Conservation (phyloP, 2,329 filamentous ascomycete genomes). For the Polytolypa hystricis region DNA sequence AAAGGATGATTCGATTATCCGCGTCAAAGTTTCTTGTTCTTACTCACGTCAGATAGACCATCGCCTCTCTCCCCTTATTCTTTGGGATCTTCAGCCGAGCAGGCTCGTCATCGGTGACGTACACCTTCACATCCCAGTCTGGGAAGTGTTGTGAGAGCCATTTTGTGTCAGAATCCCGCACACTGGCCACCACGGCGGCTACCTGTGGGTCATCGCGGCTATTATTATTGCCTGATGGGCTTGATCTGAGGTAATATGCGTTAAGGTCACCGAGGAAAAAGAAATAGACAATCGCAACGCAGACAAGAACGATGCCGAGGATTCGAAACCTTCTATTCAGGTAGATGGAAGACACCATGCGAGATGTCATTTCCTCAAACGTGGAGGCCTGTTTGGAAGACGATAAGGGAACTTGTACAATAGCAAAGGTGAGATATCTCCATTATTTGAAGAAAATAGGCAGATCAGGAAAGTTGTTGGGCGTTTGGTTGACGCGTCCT, state of each 20-base stretch:
- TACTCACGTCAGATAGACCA: constrained; percentile 37
- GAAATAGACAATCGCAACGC: neutral
- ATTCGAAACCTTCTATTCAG: neutral
- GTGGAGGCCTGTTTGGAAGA: too few relatives aligned
- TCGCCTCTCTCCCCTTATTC: constrained; percentile 43
- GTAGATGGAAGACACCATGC: neutral
- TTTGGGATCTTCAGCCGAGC: constrained; percentile 11
- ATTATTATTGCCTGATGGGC: neutral
- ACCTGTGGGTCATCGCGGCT: constrained; percentile 1
- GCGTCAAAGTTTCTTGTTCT: neutral
- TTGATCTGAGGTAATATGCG: neutral
- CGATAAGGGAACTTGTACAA: too few relatives aligned
- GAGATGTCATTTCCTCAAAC: too few relatives aligned
- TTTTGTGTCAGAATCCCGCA: constrained; percentile 2
- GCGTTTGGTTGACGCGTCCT: too few relatives aligned
- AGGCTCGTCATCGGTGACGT: constrained; percentile 27
- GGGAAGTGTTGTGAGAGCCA: constrained; percentile 1
- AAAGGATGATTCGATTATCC: neutral
- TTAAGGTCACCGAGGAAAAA: neutral
- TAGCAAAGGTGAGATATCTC: too few relatives aligned
- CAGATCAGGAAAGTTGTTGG: too few relatives aligned
- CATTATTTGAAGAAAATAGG: too few relatives aligned
- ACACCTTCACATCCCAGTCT: constrained; percentile 21
- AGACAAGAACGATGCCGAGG: neutral
- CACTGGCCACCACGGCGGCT: constrained; percentile 1